These are phyloP conservation scores for Gnomoniopsis smithogilvyi DNA, from an alignment of 2,329 filamentous ascomycete species.

Conservation along the genomic window DNA sequence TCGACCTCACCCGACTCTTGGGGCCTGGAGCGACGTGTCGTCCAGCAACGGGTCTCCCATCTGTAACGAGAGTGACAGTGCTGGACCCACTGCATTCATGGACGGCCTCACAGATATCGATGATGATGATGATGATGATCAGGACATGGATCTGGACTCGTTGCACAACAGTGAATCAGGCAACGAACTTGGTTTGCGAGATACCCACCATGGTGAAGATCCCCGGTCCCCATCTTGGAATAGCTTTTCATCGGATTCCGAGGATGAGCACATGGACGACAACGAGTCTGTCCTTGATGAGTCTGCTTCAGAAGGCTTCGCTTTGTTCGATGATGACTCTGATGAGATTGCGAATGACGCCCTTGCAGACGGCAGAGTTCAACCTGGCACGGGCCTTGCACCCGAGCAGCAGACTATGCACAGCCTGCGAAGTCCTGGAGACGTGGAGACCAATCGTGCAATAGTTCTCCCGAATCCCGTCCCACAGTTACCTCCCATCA, in stretches of 20 bases:
- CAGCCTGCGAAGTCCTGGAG: background rate
- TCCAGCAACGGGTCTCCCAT: background rate
- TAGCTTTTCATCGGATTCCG: constrained; percentile 4
- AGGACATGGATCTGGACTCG: constrained; percentile 3
- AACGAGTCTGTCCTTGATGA: constrained; percentile 7
- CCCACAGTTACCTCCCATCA: background rate
- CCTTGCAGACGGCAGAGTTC: background rate
- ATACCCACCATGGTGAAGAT: background rate
- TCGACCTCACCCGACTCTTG: background rate
- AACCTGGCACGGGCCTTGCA: background rate
- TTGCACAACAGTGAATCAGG: background rate
- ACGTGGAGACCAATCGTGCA: background rate
- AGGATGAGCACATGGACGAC: constrained; percentile 2
- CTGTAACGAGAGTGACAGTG: background rate
- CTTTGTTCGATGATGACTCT: background rate
- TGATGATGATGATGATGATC: too few species aligned
- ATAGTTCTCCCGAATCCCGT: background rate
- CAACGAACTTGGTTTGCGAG: background rate
- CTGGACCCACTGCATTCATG: background rate
- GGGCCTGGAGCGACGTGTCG: background rate
- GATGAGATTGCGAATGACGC: background rate
- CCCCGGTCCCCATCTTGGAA: constrained; percentile 12
- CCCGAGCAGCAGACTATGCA: background rate
- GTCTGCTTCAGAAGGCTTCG: background rate
- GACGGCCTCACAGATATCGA: background rate